Percentiles rank a stretch among this genome's conserved stretches.
Evolutionary conservation across 768 basidiomycete species (phyloP).

Genomic region (Kondoa malvinella): DNA sequence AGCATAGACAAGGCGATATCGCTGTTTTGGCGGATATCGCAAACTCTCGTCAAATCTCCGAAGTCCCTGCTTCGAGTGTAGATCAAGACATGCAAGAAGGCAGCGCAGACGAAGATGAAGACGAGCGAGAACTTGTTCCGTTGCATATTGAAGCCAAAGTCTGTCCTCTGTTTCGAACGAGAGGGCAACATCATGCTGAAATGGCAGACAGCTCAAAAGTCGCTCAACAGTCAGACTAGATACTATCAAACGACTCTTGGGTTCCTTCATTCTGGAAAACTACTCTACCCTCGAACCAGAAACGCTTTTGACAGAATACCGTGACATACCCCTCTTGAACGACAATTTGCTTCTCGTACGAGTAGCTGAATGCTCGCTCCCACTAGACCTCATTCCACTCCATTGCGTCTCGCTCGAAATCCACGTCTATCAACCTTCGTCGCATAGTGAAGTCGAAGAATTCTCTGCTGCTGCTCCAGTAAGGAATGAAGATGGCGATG

Average conservation of each 20-base stretch:
- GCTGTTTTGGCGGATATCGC: not conserved
- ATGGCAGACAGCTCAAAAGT: not conserved
- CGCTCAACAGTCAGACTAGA: not conserved
- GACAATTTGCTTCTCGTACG: not conserved
- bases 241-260: not conserved
- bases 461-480: constrained; percentile 36
- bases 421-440: constrained; percentile 73
- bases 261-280: not conserved
- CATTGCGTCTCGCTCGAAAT: constrained; percentile 36
- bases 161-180: not conserved
- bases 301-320: not conserved
- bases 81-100: not conserved
- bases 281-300: not conserved
- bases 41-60: not conserved
- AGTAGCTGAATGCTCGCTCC: constrained; percentile 2
- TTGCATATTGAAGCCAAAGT: constrained; percentile 4
- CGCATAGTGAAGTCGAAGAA: constrained; percentile 44
- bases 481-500: constrained; percentile 10
- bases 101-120: not conserved
- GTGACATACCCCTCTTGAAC: not conserved
- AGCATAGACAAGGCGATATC: not conserved
- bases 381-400: constrained; percentile 5
- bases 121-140: not conserved
- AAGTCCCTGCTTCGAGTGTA: not conserved
- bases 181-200: not conserved